These are phyloP conservation scores for Boletus tomentosulus DNA, from an alignment of 768 basidiomycete genomes.

Conservation along the genomic window DNA sequence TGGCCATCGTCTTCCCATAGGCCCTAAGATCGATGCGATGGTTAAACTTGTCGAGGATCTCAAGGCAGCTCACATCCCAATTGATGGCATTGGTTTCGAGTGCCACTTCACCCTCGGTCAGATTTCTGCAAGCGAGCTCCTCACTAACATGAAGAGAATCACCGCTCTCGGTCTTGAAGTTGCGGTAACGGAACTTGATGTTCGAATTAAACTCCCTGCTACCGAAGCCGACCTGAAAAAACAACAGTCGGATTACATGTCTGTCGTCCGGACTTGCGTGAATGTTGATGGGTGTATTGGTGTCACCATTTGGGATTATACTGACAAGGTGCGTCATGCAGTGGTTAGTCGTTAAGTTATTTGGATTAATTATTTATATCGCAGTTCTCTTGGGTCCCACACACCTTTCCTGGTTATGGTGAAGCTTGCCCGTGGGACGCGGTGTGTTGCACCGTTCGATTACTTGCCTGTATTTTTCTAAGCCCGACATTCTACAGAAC, in stretches of 20 bases:
- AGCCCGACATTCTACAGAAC: conserved; percentile 2
- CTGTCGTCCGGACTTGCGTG: conserved; percentile 53
- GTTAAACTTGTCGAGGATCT: conserved; percentile 48
- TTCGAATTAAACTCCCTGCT: conserved; percentile 50
- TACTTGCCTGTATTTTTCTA: not conserved
- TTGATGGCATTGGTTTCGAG: conserved; percentile 62
- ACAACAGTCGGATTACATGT: conserved; percentile 55
- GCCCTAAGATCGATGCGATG: conserved; percentile 43
- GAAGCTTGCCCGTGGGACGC: conserved; percentile 16
- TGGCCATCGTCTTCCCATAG: not conserved
- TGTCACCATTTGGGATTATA: conserved; percentile 41
- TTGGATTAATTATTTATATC: not conserved
- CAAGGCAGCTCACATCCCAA: conserved; percentile 43
- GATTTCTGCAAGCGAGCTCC: conserved; percentile 43
- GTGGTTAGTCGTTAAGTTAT: not conserved
- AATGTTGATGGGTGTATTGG: conserved; percentile 34
- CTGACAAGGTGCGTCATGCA: conserved; percentile 27
- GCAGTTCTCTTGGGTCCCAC: conserved; percentile 17
- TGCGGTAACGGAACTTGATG: conserved; percentile 67
- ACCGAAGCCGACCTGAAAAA: conserved; percentile 46
- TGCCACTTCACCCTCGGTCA: conserved; percentile 57
- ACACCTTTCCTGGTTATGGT: conserved; percentile 12
- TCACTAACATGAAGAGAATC: conserved; percentile 48
- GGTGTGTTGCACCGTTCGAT: not conserved
- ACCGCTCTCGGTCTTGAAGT: conserved; percentile 61